Base-by-base conservation (phyloP, 2,329 filamentous ascomycete genomes). In the Cadophora malorum region DNA sequence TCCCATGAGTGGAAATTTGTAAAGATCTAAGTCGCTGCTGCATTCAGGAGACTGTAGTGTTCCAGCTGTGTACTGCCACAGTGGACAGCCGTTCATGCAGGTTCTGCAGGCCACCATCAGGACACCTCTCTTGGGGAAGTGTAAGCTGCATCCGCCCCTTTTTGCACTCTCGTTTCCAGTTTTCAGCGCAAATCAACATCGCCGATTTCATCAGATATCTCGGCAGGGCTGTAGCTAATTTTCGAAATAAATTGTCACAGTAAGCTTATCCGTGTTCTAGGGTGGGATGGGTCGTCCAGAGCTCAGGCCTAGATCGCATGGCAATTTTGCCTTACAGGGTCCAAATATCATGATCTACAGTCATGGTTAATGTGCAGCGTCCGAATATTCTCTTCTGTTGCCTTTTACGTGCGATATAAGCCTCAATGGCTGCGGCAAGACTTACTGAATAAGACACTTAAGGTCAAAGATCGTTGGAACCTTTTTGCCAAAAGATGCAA, bases 201-300 rank as follows among this genome's bases (percentile, higher is more conserved):
- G 56, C 56, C 56, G 55, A 59, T 59, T 28, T 25, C 4, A 59
- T 58, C 10, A 59, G 35, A 41, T 59, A 45, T 59, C 56, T 45
- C 21, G 56, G 12, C 35, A 59, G 12, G 33, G 33, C 56, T 59
- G 56, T 35, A 41, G 33, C 33, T 45, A 38, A 41, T 19, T 59
- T 59, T 59, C 35, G 35, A 59, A 59, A 41, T 38, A 38, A 38
- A 41, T 28, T 23, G 21, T 25, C n/a, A 45, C 33, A 45, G 56
- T 41, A 59, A 41, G 56, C 56, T 59, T n/a, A 59, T 33, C 56
- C 56, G 56, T 41, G n/a, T 25, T 12, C 33, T 21, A 41, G 21
- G 33, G 56, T 41, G 33, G 21, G 35, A 41, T 25, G 35, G 56
- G 56, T 21, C 33, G 21, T 38, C 3, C 33, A 21, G 8, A 59